Conservation (phyloP, 768 basidiomycete species). For the Tylopilus sp. region DNA sequence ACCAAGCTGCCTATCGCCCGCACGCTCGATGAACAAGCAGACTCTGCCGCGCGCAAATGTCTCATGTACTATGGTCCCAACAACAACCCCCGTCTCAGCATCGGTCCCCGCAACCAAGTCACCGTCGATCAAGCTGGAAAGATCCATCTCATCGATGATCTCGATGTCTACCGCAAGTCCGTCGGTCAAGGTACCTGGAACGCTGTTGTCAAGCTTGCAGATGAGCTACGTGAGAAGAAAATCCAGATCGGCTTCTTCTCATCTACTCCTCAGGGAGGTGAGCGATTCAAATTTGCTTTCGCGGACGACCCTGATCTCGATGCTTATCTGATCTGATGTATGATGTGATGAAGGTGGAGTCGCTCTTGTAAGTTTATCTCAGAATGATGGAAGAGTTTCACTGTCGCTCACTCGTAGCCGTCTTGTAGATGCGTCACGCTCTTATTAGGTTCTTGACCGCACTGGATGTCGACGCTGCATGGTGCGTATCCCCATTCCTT, state of each 20-base stretch:
- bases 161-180: conserved; percentile 72
- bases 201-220: conserved; percentile 74
- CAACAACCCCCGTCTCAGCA: conserved; percentile 80
- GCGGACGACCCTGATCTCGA: conserved; percentile 23
- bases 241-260: conserved; percentile 93
- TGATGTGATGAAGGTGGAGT: conserved; percentile 67
- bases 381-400: conserved; percentile 10
- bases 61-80: conserved; percentile 79
- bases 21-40: conserved; percentile 80
- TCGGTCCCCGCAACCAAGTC: conserved; percentile 83
- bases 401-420: conserved; percentile 17
- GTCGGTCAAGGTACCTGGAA: conserved; percentile 78
- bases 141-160: conserved; percentile 81
- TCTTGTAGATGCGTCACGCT: conserved; percentile 82
- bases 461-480: conserved; percentile 78
- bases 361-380: conserved; percentile 63
- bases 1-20: conserved; percentile 69
- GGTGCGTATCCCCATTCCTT: conserved; percentile 46
- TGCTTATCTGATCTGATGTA: conserved; percentile 10
- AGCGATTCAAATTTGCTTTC: conserved; percentile 20
- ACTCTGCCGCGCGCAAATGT: conserved; percentile 82
- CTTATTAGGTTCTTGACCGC: conserved; percentile 80
- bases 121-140: conserved; percentile 84
- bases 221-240: conserved; percentile 82
- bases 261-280: conserved; percentile 92